phyloP scores from a whole-genome alignment of 2,329 filamentous ascomycete species.

The Diaporthe destruens region DNA sequence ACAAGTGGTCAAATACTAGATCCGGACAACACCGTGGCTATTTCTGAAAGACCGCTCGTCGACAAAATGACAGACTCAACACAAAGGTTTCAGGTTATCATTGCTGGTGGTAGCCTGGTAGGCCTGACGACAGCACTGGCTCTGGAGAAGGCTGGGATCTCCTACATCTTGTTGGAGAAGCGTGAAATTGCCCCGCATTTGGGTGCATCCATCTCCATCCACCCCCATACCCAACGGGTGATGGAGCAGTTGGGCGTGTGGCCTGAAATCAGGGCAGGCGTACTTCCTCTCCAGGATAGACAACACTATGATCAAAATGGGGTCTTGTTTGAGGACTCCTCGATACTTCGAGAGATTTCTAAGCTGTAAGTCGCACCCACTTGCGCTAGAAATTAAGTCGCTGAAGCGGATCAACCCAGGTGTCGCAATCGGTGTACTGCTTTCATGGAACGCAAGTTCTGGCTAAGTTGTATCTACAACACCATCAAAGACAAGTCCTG shows the following conservation, averaged over 20 bases:
- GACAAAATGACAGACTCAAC: neutral
- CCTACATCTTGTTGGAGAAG: conserved; percentile 44
- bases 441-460: conserved; percentile 40
- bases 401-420: conserved; percentile 16
- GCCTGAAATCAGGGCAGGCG: conserved; percentile 6
- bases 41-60: neutral
- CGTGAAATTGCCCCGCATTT: conserved; percentile 43
- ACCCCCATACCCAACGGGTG: conserved; percentile 30
- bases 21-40: neutral
- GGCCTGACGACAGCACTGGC: conserved; percentile 43
- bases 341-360: conserved; percentile 34
- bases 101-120: conserved; percentile 43
- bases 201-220: conserved; percentile 41
- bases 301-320: conserved; percentile 41
- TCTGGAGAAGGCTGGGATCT: conserved; percentile 42
- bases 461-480: conserved; percentile 39
- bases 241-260: conserved; percentile 42
- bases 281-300: conserved; percentile 28
- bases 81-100: conserved; percentile 38
- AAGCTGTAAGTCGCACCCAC: conserved; percentile 4
- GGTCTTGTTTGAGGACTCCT: conserved; percentile 39
- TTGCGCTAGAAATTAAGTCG: neutral
- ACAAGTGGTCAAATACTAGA: neutral
- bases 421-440: conserved; percentile 18
- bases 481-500: conserved; percentile 39